phyloP scores from a whole-genome alignment of 129 eudicot genomes.

The Chrysanthemum makinoi region DNA sequence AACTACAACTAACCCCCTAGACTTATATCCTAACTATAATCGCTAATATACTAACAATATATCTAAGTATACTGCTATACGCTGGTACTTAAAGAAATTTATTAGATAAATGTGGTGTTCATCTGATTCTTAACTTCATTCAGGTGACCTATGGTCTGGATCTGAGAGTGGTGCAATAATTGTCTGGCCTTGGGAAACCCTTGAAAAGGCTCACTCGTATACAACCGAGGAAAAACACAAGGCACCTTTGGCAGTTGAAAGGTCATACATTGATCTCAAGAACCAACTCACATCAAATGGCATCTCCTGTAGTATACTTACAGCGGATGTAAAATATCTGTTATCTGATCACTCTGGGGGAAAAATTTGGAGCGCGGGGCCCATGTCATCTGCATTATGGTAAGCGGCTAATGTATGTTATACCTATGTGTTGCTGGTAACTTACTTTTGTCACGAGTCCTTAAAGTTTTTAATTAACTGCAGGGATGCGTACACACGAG shows the following conservation, averaged over 20 bases:
- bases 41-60: too few relatives aligned
- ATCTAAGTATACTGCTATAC: conserved; percentile 12
- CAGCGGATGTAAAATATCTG: conserved; percentile 77
- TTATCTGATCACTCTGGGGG: conserved; percentile 70
- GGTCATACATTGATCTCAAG: conserved; percentile 82
- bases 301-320: conserved; percentile 62
- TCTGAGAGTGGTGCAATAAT: conserved; percentile 78
- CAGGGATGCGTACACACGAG: conserved; percentile 92
- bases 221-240: conserved; percentile 66
- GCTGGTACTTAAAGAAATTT: background rate
- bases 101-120: conserved; percentile 10
- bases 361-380: conserved; percentile 88
- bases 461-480: conserved; percentile 18
- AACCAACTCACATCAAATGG: conserved; percentile 67
- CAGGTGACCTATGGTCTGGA: conserved; percentile 99
- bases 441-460: background rate
- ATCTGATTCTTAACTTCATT: conserved; percentile 27
- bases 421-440: background rate
- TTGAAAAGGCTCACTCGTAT: conserved; percentile 62
- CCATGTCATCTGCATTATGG: conserved; percentile 82
- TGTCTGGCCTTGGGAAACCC: conserved; percentile 97
- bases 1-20: too few relatives aligned
- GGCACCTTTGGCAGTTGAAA: conserved; percentile 60
- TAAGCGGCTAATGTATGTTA: conserved; percentile 33
- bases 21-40: too few relatives aligned